Conservation (phyloP, 768 basidiomycete genomes). For the Boletus sp. region DNA sequence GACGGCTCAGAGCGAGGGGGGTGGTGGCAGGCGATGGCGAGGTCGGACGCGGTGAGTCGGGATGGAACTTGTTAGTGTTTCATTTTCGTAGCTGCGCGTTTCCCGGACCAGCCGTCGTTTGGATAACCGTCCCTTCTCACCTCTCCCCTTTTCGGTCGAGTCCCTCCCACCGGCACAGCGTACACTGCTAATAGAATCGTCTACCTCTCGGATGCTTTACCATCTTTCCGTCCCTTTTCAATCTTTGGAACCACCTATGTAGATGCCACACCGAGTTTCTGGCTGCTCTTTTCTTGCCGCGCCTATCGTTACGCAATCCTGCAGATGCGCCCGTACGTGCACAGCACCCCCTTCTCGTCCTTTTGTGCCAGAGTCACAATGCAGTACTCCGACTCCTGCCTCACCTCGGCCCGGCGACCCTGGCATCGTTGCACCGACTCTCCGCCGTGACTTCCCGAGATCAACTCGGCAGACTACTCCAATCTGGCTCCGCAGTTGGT, state of each 20-base stretch:
- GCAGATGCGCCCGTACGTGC: too few species aligned
- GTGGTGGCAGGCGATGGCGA: not conserved
- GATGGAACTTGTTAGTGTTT: not conserved
- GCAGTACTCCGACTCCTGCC: not conserved
- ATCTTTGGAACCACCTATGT: too few species aligned
- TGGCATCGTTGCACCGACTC: not conserved
- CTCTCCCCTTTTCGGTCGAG: not conserved
- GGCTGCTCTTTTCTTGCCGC: too few species aligned
- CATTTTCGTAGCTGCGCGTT: not conserved
- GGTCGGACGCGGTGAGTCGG: not conserved
- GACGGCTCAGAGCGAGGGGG: not conserved
- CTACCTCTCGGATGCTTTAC: too few species aligned
- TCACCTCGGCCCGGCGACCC: not conserved
- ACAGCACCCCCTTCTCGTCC: too few species aligned
- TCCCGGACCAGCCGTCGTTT: not conserved
- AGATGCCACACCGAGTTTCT: too few species aligned
- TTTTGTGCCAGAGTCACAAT: not conserved
- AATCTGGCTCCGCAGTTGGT: not conserved
- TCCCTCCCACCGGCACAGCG: not conserved
- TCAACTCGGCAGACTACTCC: too few species aligned
- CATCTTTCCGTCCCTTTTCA: too few species aligned
- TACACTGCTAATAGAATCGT: too few species aligned
- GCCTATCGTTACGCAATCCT: too few species aligned
- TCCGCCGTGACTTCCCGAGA: slow-evolving; percentile 4
- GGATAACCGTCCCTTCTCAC: not conserved